A percentile compares a stretch with the other conserved stretches of the same genome.
These are phyloP conservation scores for Crithidia sp. DNA, from an alignment of 208 protist genomes.

Conservation along the genomic window DNA sequence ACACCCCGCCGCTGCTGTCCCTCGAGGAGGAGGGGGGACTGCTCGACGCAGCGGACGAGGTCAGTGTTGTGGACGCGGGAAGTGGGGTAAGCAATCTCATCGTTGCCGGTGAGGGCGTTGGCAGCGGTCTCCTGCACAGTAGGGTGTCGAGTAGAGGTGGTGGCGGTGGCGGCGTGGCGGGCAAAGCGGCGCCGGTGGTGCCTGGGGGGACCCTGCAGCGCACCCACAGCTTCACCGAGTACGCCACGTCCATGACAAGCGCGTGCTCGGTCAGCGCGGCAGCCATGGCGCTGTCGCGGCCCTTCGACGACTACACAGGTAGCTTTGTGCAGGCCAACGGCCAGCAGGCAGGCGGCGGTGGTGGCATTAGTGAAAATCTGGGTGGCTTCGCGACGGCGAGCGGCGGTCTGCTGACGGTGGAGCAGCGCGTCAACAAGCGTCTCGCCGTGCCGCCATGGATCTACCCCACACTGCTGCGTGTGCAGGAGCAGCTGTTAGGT, in stretches of 20 bases:
- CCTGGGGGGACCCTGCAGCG: background rate
- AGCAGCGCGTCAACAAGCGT: constrained; percentile 11
- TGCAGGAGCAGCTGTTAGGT: constrained; percentile 64
- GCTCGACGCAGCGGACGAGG: too few species aligned
- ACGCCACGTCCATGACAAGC: constrained; percentile 8
- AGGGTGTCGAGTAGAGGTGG: background rate
- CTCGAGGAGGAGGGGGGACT: too few species aligned
- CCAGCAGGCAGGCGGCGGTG: background rate
- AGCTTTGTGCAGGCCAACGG: background rate
- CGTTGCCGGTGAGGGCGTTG: background rate
- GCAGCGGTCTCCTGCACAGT: background rate
- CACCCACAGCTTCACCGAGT: constrained; percentile 14
- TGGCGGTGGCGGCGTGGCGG: background rate
- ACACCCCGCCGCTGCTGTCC: background rate
- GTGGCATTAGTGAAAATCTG: background rate
- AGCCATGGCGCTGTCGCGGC: constrained; percentile 9
- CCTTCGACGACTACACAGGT: constrained; percentile 24
- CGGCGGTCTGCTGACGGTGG: background rate
- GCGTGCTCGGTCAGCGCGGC: constrained; percentile 1
- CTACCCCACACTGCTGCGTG: constrained; percentile 54
- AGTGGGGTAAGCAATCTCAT: background rate
- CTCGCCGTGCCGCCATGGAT: constrained; percentile 54
- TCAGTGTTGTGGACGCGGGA: background rate
- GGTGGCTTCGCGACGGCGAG: background rate
- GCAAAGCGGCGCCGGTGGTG: background rate